Percentiles rank a stretch among this genome's conserved stretches.
Conservation (phyloP, 2,329 filamentous ascomycete species). For the Elsinoe arachidis region DNA sequence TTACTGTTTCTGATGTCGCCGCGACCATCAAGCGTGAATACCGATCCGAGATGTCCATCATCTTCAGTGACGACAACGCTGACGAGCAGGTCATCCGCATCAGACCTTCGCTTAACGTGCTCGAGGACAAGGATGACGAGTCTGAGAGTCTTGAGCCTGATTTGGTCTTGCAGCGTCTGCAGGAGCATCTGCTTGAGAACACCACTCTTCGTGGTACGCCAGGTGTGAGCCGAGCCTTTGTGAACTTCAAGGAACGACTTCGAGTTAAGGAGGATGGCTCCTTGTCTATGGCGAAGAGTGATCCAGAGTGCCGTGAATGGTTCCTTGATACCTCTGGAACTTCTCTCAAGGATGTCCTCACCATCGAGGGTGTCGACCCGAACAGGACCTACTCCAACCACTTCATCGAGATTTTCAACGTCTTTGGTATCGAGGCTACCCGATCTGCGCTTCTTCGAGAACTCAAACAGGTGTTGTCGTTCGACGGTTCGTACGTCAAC, state of each 20-base stretch:
- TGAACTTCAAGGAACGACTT: constrained; percentile 70
- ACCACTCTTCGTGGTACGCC: constrained; percentile 83
- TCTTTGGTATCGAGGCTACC: constrained; percentile 93
- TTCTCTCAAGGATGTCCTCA: constrained; percentile 71
- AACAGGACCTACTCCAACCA: constrained; percentile 88
- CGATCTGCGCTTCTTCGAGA: constrained; percentile 80
- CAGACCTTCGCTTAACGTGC: constrained; percentile 41
- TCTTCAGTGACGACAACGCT: constrained; percentile 97
- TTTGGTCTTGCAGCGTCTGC: constrained; percentile 83
- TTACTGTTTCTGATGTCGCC: constrained; percentile 87
- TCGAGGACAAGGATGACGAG: constrained; percentile 58
- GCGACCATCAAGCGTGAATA: constrained; percentile 84
- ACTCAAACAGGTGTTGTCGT: constrained; percentile 84
- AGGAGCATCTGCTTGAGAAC: constrained; percentile 83
- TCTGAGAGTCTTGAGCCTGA: constrained; percentile 76
- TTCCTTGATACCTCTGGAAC: constrained; percentile 93
- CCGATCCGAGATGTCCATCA: constrained; percentile 73
- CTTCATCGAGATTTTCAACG: constrained; percentile 86
- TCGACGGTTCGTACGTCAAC: constrained; percentile 99
- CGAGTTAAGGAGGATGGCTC: constrained; percentile 61
- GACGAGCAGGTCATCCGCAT: constrained; percentile 92
- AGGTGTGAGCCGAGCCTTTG: constrained; percentile 84
- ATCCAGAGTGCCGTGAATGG: constrained; percentile 78
- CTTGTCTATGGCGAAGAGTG: constrained; percentile 63
- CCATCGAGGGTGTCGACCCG: constrained; percentile 80